A percentile compares a stretch with the other conserved stretches of the same genome.
Conservation (phyloP, 2,329 filamentous ascomycete genomes). For the Fusarium sp. region DNA sequence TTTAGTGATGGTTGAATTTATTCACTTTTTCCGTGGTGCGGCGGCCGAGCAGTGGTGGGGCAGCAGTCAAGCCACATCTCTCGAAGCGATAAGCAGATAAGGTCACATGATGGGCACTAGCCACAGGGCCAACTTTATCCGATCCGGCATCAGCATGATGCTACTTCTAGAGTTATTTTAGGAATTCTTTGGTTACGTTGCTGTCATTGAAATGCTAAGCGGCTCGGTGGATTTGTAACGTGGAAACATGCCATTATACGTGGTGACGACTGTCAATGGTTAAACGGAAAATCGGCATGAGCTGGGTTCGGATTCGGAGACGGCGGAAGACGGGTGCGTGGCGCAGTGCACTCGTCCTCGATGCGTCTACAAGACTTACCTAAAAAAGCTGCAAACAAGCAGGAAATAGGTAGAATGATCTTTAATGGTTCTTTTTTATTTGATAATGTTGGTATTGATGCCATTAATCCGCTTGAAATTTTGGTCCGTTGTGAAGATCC, state of each 20-base stretch:
- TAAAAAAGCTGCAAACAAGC: not conserved
- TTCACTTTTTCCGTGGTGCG: slow-evolving; percentile 59
- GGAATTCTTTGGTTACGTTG: slow-evolving; percentile 11
- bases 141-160: not conserved
- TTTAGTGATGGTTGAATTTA: slow-evolving; percentile 56
- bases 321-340: slow-evolving; percentile 22
- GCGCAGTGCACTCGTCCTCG: slow-evolving; percentile 32
- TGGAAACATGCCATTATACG: slow-evolving; percentile 23
- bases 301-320: slow-evolving; percentile 8
- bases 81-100: slow-evolving; percentile 10
- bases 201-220: not conserved
- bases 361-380: too few relatives aligned
- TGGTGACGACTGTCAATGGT: slow-evolving; percentile 9
- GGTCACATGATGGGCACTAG: slow-evolving; percentile 50
- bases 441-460: too few relatives aligned
- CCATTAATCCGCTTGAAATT: too few relatives aligned
- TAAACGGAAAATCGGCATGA: slow-evolving; percentile 44
- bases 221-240: not conserved
- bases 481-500: too few relatives aligned
- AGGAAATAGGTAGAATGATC: not conserved
- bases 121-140: slow-evolving; percentile 41
- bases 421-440: not conserved
- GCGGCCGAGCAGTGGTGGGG: slow-evolving; percentile 54
- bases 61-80: slow-evolving; percentile 49
- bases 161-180: not conserved